Evolutionary conservation across 495 filamentous ascomycete genomes (phyloP).

Genomic region (Tuber brumale): DNA sequence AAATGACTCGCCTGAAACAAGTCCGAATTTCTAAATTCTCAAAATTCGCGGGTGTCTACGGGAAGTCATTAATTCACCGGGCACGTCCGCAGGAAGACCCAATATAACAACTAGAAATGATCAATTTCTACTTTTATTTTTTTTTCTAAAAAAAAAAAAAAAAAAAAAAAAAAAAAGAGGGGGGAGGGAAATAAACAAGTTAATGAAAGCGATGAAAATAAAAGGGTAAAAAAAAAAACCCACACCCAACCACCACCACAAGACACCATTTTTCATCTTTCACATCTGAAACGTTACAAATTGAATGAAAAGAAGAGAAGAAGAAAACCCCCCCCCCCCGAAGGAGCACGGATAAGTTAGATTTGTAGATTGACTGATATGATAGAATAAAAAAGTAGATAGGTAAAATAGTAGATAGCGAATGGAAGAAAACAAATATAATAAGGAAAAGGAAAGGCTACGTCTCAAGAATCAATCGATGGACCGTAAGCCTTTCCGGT

Average conservation of each 20-base stretch:
- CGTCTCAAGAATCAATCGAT: slow-evolving; percentile 1
- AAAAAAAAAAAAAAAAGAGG: too few relatives aligned
- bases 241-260: not conserved
- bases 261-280: not conserved
- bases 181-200: not conserved
- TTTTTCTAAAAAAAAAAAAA: not conserved
- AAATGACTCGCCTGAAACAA: too few relatives aligned
- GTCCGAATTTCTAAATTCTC: too few relatives aligned
- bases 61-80: not conserved
- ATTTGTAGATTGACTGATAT: not conserved
- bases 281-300: not conserved
- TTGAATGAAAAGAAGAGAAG: not conserved
- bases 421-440: not conserved
- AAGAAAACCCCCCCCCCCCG: too few relatives aligned
- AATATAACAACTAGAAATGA: not conserved
- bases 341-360: not conserved
- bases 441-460: not conserved
- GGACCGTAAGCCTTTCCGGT: not conserved
- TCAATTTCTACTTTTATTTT: not conserved
- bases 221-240: not conserved
- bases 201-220: not conserved
- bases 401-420: not conserved
- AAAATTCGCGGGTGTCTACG: too few relatives aligned
- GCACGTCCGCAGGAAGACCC: not conserved
- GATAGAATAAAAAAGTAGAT: slow-evolving; percentile 1